These are phyloP conservation scores for Lyophyllum decastes DNA, from an alignment of 768 basidiomycete genomes.

Conservation along the genomic window DNA sequence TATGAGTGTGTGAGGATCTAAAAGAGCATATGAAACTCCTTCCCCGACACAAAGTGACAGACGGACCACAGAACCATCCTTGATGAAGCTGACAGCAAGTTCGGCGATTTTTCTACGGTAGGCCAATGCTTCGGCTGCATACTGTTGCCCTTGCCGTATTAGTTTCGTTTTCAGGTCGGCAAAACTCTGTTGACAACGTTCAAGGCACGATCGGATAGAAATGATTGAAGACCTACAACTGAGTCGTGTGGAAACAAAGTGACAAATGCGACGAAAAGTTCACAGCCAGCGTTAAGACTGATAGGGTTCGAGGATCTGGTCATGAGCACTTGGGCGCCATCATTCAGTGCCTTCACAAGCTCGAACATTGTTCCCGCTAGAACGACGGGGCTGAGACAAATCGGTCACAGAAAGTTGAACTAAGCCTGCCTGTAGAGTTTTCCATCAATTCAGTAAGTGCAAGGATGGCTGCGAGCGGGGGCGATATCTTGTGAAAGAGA, in stretches of 20 bases:
- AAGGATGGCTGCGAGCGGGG: slow-evolving; percentile 87
- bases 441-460: slow-evolving; percentile 82
- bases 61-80: slow-evolving; percentile 87
- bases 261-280: slow-evolving; percentile 89
- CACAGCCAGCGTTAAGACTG: slow-evolving; percentile 85
- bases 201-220: slow-evolving; percentile 12
- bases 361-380: slow-evolving; percentile 92
- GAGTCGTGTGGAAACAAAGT: slow-evolving; percentile 83
- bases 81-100: slow-evolving; percentile 88
- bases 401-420: neutral
- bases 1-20: slow-evolving; percentile 97
- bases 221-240: slow-evolving; percentile 48
- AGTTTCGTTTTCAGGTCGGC: slow-evolving; percentile 81
- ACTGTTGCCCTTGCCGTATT: slow-evolving; percentile 77
- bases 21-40: slow-evolving; percentile 9
- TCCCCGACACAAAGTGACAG: neutral
- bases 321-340: slow-evolving; percentile 67
- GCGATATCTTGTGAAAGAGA: slow-evolving; percentile 55
- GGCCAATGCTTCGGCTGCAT: slow-evolving; percentile 75
- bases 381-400: neutral
- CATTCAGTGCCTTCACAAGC: slow-evolving; percentile 80
- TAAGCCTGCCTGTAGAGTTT: slow-evolving; percentile 66
- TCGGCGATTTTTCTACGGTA: slow-evolving; percentile 91
- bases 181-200: slow-evolving; percentile 61
- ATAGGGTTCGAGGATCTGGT: slow-evolving; percentile 73